These are phyloP conservation scores for Colletotrichum sojae DNA, from an alignment of 2,329 filamentous ascomycete genomes.

Conservation along the genomic window DNA sequence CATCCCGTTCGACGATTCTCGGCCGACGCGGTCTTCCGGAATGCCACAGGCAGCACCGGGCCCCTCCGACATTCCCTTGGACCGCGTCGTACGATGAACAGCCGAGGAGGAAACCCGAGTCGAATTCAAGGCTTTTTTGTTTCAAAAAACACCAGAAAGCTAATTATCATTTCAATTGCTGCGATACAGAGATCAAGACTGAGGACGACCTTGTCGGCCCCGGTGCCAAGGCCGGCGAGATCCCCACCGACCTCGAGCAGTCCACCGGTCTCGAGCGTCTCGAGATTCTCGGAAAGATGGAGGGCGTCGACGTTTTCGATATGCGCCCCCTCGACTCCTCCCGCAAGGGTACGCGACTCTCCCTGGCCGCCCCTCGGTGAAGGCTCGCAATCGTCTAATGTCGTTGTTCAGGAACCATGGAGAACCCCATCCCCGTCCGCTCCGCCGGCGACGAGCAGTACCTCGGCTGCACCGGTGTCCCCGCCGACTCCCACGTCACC, in stretches of 20 bases:
- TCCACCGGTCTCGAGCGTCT: conserved; percentile 97
- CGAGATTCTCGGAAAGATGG: conserved; percentile 99
- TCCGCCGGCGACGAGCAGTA: conserved; percentile 97
- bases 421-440: conserved; percentile 91
- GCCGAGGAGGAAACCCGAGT: background rate
- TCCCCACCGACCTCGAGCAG: conserved; percentile 96
- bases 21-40: conserved; percentile 21
- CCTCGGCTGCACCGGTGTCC: conserved; percentile 93
- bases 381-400: conserved; percentile 43
- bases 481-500: conserved; percentile 91
- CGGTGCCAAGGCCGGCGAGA: conserved; percentile 84
- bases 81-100: conserved; percentile 32
- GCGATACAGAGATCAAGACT: conserved; percentile 80
- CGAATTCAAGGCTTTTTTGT: no score
- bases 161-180: conserved; percentile 30
- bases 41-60: conserved; percentile 6
- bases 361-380: background rate
- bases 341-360: conserved; percentile 75
- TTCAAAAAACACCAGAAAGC: background rate
- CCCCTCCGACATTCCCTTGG: conserved; percentile 27
- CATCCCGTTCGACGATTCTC: conserved; percentile 13
- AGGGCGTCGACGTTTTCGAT: conserved; percentile 97
- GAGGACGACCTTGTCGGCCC: conserved; percentile 88
- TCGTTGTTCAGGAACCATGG: conserved; percentile 78
- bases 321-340: conserved; percentile 96